phyloP scores from a whole-genome alignment of 2,329 filamentous ascomycete species.

The Penicillium rolfsii region DNA sequence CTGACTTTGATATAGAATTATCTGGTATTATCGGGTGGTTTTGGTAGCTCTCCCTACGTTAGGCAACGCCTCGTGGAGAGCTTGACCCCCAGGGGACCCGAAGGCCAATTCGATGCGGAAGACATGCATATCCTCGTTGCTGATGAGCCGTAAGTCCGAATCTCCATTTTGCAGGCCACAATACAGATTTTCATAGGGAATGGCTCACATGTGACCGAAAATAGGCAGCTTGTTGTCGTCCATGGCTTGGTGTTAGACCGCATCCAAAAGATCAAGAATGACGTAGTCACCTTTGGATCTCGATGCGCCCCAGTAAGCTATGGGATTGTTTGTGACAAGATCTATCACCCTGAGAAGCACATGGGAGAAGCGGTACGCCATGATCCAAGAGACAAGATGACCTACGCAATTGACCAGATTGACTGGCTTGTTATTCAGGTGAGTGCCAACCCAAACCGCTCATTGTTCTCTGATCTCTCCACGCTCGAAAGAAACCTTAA shows the following conservation, averaged over 20 bases:
- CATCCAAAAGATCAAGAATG: conserved; percentile 35
- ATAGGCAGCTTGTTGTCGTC: conserved; percentile 38
- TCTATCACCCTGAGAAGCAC: conserved; percentile 37
- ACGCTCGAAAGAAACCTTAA: not conserved
- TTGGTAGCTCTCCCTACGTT: conserved; percentile 40
- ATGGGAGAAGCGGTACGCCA: conserved; percentile 30
- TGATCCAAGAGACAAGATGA: conserved; percentile 38
- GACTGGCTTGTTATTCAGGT: conserved; percentile 43
- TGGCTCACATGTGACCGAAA: not conserved
- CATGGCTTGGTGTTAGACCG: conserved; percentile 41
- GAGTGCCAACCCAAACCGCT: not conserved
- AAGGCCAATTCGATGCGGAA: conserved; percentile 22
- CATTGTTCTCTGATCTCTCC: not conserved
- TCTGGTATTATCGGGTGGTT: conserved; percentile 39
- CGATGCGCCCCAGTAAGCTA: conserved; percentile 42
- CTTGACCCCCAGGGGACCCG: conserved; percentile 24
- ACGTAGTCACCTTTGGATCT: conserved; percentile 34
- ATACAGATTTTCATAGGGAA: not conserved
- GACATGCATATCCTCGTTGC: conserved; percentile 36
- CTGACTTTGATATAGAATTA: conserved; percentile 25
- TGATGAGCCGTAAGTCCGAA: conserved; percentile 35
- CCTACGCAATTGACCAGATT: conserved; percentile 39
- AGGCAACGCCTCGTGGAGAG: conserved; percentile 29
- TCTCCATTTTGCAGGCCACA: too few species aligned
- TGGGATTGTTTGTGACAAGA: conserved; percentile 39